Base-by-base conservation (phyloP, 148 eudicot genomes). In the Agrostemma githago region DNA sequence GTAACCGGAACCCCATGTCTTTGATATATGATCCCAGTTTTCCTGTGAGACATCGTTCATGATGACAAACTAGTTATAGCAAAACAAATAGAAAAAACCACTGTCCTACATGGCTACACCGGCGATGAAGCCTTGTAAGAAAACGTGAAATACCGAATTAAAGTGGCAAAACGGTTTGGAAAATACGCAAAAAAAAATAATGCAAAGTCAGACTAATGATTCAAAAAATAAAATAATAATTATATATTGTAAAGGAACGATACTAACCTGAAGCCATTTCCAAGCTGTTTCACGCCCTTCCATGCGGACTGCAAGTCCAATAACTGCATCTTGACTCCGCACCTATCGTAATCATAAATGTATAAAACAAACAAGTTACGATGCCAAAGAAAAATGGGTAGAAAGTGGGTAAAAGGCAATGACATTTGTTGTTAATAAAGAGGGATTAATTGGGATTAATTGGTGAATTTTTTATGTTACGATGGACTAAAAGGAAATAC, bases 241-340 rank as follows among this genome's bases (percentile, higher is more conserved):
- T 10, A 44, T 44, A 48, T 48, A 12, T 48, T 10, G 14, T 12
- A 48, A 48, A 48, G 54, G 12, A 12, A 48, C 8, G 46, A 20
- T 26, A 74, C 54, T 51, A 80, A 92, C 99, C 90, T 90, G 89
- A 76, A 90, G 77, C 99, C 99, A 95, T 57, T 79, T 84, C 99
- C 99, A 95, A 64, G 97, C 93, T 44, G 82, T 87, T 77, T 95
- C 99, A 75, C 88, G 96, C 61, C 92, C 93, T 79, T 88, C 89
- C 70, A 62, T 57, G 72, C 90, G 76, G 57, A 95, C 92, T 37
- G 81, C 64, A 67, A 95, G 83, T 70, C 99, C 97, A 81, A 74
- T 80, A 41, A 95, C 74, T 74, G 78, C 96, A 85, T 95, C 99
- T 86, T 95, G 99, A 76, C 87, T 89, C 74, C 99, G 91, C 69